Percentiles rank a stretch among this genome's conserved stretches.
Conservation (phyloP, 2,329 filamentous ascomycete genomes). For the Pseudomassariella vexata region DNA sequence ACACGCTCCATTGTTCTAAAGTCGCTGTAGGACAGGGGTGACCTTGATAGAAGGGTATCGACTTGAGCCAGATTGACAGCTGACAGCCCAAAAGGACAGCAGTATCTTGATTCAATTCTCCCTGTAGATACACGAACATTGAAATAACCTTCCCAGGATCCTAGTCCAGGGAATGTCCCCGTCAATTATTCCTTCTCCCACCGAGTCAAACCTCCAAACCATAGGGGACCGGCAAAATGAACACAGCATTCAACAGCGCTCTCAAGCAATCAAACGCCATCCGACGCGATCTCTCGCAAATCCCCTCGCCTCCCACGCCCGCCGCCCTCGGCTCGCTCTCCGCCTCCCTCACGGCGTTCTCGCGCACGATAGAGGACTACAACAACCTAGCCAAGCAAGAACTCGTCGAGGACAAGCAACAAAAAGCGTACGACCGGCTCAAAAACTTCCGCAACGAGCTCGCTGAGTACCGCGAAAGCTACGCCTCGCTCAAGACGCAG, state of each 20-base stretch:
- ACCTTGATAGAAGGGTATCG: too few relatives aligned
- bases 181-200: too few relatives aligned
- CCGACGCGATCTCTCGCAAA: slow-evolving; percentile 68
- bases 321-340: slow-evolving; percentile 59
- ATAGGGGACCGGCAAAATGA: slow-evolving; percentile 41
- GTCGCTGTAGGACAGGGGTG: too few relatives aligned
- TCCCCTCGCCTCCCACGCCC: slow-evolving; percentile 59
- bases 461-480: slow-evolving; percentile 68
- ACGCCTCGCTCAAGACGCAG: slow-evolving; percentile 71
- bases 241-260: slow-evolving; percentile 80
- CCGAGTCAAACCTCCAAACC: not conserved
- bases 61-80: too few relatives aligned
- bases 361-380: slow-evolving; percentile 91
- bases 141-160: too few relatives aligned
- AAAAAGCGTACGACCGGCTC: slow-evolving; percentile 81
- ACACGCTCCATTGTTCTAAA: too few relatives aligned
- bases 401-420: slow-evolving; percentile 82
- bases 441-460: slow-evolving; percentile 82
- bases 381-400: slow-evolving; percentile 79
- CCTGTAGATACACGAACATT: too few relatives aligned
- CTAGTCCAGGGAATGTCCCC: too few relatives aligned
- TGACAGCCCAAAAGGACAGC: too few relatives aligned
- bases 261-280: slow-evolving; percentile 79
- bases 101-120: too few relatives aligned
- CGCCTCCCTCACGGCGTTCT: slow-evolving; percentile 65